A percentile compares a stretch with the other conserved stretches of the same genome.
phyloP scores from a whole-genome alignment of 164 flowering plant genomes.

The Nymphaea thermarum region DNA sequence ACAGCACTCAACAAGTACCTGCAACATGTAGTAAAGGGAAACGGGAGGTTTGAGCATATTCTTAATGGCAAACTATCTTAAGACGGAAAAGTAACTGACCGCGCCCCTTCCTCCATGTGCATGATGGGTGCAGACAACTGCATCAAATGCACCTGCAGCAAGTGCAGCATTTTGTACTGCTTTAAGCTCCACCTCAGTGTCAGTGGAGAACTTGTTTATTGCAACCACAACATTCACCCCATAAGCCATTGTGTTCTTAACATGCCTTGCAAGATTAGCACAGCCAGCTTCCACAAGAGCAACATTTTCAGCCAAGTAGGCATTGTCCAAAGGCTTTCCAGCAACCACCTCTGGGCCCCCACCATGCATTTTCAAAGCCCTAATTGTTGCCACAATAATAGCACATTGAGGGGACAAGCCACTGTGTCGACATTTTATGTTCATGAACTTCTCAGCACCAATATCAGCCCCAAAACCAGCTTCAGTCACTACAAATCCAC shows the following conservation, averaged over 20 bases:
- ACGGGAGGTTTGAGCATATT: too few species aligned
- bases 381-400: conserved; percentile 86
- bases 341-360: conserved; percentile 97
- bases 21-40: too few species aligned
- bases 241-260: conserved; percentile 73
- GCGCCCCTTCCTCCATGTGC: conserved; percentile 99
- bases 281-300: conserved; percentile 90
- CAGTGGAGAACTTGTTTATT: conserved; percentile 83
- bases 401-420: conserved; percentile 95
- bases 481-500: conserved; percentile 98
- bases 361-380: conserved; percentile 99
- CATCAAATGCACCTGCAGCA: conserved; percentile 96
- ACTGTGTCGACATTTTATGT: conserved; percentile 87
- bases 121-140: conserved; percentile 90
- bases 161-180: conserved; percentile 69
- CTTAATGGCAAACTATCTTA: neutral
- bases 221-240: conserved; percentile 96
- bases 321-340: conserved; percentile 91
- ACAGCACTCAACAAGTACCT: too few species aligned
- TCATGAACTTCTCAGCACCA: conserved; percentile 96
- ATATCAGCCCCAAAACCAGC: conserved; percentile 99
- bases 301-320: conserved; percentile 80
- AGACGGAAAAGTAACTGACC: conserved; percentile 33
- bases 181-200: conserved; percentile 77
- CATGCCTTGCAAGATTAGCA: conserved; percentile 80